A percentile compares a stretch with the other conserved stretches of the same genome.
phyloP scores from a whole-genome alignment of 495 filamentous ascomycete species.

The Penicillium canescens region DNA sequence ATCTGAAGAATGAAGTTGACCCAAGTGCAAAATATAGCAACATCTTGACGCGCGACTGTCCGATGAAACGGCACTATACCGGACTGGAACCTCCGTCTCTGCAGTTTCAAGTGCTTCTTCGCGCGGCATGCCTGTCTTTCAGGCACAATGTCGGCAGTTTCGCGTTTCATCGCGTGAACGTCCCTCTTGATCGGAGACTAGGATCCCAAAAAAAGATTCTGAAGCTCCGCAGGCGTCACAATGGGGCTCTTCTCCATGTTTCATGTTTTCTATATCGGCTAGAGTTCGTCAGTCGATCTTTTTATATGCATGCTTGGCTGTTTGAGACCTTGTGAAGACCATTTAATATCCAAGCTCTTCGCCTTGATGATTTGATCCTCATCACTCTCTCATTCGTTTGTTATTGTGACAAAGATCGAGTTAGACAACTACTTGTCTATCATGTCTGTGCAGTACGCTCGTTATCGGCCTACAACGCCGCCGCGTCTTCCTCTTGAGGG shows the following conservation, averaged over 20 bases:
- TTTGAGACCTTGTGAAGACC: slow-evolving; percentile 26
- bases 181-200: slow-evolving; percentile 26
- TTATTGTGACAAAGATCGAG: slow-evolving; percentile 4
- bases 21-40: slow-evolving; percentile 48
- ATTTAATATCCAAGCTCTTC: slow-evolving; percentile 45
- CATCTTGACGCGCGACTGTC: slow-evolving; percentile 46
- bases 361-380: slow-evolving; percentile 13
- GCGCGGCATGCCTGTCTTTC: slow-evolving; percentile 20
- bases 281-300: slow-evolving; percentile 27
- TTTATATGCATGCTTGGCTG: slow-evolving; percentile 28
- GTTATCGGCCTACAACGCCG: slow-evolving; percentile 50
- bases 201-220: slow-evolving; percentile 33
- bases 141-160: slow-evolving; percentile 33
- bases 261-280: slow-evolving; percentile 38
- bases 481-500: slow-evolving; percentile 36
- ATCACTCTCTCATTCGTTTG: slow-evolving; percentile 14
- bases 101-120: slow-evolving; percentile 27
- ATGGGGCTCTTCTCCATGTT: slow-evolving; percentile 45
- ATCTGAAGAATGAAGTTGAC: slow-evolving; percentile 33
- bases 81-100: slow-evolving; percentile 7
- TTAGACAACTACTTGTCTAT: slow-evolving; percentile 8
- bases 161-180: slow-evolving; percentile 32
- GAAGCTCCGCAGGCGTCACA: slow-evolving; percentile 32
- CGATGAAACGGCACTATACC: slow-evolving; percentile 40
- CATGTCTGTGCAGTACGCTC: slow-evolving; percentile 49